Evolutionary conservation across 129 eudicot species (phyloP), one percentile per base, ranked within the genome.

Genomic region (Artemisia tridentata): DNA sequence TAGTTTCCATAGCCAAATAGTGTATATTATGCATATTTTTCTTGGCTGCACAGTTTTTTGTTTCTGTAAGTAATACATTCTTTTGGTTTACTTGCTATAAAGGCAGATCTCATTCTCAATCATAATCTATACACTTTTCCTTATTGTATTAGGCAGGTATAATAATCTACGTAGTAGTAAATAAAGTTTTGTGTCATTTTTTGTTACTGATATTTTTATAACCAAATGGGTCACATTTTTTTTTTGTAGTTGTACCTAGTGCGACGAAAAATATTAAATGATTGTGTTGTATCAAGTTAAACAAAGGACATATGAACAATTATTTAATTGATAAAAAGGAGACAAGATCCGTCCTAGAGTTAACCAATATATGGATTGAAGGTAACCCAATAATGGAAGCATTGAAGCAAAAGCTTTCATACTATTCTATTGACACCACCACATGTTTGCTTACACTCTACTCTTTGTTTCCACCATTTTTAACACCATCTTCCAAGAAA

Each of bases 381-480:
- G 74, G 63, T 59, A 79, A 51, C 74, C 82, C 70, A 67, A 25
- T 14, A 59, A 48, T 67, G 62, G 66, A 66, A 79, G 66, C 59
- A 63, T 45, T 72, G 58, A 43, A 56, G 52, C 54, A 23, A 79
- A 67, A 50, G 68, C 55, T 31, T 48, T 46, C 63, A 43, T 20
- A 70, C 31, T 41, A 68, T 64, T 61, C 71, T 65, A 63, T 57
- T 53, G 61, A 77, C 63, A 68, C 57, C 76, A 62, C 68, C 67
- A 69, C 78, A 86, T 79, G 85, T 76, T 82, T 67, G 74, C 81
- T 73, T 54, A 41, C 79, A 75, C 56, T 41, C 73, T 67, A 59
- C 79, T 71, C 68, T 83, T 84, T 88, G 97, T 90, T 88, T 91
- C 90, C 83, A 84, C 76, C 75, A 61, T 83, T 79, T 73, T 78